Conservation (phyloP, 2,329 filamentous ascomycete genomes). For the Ophiocordyceps camponoti-saundersi region DNA sequence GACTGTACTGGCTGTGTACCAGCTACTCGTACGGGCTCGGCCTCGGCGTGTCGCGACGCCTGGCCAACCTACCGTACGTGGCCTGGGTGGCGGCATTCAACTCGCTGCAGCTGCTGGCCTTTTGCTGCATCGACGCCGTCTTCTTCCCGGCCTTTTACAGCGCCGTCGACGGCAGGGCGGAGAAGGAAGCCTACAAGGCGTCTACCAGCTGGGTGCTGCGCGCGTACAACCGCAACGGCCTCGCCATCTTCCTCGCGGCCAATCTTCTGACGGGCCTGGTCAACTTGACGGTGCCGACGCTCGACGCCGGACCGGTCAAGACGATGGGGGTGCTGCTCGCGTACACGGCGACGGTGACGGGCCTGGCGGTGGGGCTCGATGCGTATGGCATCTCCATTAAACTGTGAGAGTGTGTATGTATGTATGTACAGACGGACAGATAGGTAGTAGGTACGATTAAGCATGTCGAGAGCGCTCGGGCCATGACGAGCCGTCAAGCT, state of each 20-base stretch:
- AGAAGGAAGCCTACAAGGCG: constrained; percentile 44
- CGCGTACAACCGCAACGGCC: constrained; percentile 76
- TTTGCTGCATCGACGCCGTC: constrained; percentile 59
- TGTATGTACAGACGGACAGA: background rate
- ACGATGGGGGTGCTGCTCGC: constrained; percentile 60
- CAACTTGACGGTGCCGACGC: constrained; percentile 72
- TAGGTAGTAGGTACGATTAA: background rate
- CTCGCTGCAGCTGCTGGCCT: constrained; percentile 61
- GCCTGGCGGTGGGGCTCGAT: constrained; percentile 51
- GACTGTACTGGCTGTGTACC: constrained; percentile 53
- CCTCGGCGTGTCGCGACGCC: constrained; percentile 64
- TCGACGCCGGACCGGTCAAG: constrained; percentile 46
- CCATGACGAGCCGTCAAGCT: background rate
- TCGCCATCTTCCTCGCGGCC: constrained; percentile 70
- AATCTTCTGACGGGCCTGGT: constrained; percentile 81
- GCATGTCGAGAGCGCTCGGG: background rate
- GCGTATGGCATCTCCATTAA: constrained; percentile 52
- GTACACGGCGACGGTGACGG: constrained; percentile 54
- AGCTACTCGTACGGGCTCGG: constrained; percentile 53
- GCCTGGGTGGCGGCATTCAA: constrained; percentile 92
- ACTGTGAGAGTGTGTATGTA: constrained; percentile 22
- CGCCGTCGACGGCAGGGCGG: constrained; percentile 33
- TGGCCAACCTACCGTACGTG: constrained; percentile 88
- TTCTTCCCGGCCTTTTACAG: constrained; percentile 61
- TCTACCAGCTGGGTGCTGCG: constrained; percentile 70